Evolutionary conservation across 805 yeast genomes (phyloP).

Genomic region (Spathaspora girioi): DNA sequence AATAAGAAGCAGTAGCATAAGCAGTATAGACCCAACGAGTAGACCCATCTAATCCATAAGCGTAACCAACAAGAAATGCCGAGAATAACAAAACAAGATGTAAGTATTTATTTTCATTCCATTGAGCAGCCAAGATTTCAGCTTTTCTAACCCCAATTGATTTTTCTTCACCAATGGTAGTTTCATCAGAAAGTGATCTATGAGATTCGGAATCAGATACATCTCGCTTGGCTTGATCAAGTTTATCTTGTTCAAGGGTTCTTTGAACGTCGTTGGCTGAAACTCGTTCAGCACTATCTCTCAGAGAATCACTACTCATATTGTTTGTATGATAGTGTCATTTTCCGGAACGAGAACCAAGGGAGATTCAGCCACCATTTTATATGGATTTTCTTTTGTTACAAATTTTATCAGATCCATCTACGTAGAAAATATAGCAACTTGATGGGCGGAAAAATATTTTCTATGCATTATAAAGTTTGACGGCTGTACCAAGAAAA

Average conservation of each 20-base stretch:
- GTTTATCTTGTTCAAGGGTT: background rate
- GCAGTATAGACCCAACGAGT: conserved; percentile 40
- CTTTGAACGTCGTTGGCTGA: background rate
- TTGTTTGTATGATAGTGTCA: background rate
- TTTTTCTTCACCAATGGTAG: conserved; percentile 10
- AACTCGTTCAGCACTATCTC: background rate
- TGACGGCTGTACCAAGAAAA: background rate
- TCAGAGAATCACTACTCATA: background rate
- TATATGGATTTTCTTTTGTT: too few relatives aligned
- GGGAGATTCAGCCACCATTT: background rate
- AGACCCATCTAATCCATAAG: conserved; percentile 56
- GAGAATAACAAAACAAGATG: conserved; percentile 44
- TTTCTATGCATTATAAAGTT: background rate
- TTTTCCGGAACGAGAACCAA: too few relatives aligned
- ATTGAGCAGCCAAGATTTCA: conserved; percentile 53
- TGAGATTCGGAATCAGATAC: background rate
- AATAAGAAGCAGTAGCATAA: conserved; percentile 54
- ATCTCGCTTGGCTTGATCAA: background rate
- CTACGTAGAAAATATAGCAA: background rate
- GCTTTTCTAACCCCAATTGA: conserved; percentile 54
- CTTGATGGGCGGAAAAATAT: background rate
- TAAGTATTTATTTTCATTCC: conserved; percentile 26
- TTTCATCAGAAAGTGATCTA: conserved; percentile 1
- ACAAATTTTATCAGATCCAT: background rate
- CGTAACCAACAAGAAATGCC: conserved; percentile 53